Evolutionary conservation across 2,329 filamentous ascomycete species (phyloP), one percentile per base, ranked within the genome.

Genomic region (Aspergillus bombycis): DNA sequence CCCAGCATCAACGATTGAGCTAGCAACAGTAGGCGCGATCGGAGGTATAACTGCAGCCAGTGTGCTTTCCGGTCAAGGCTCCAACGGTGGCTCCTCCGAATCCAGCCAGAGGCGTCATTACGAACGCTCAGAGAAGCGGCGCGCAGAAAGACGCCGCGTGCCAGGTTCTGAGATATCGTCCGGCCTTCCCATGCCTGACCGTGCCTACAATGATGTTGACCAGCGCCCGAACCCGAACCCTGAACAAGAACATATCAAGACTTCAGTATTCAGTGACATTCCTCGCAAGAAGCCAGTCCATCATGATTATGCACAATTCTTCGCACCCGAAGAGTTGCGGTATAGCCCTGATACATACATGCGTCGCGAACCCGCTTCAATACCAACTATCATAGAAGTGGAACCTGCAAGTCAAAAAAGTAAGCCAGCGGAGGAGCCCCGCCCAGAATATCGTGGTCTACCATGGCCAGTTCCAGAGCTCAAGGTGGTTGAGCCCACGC

Each of bases 401-500:
- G 72, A 76, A 32, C 75, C 76, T 16, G 68, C 72, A 19, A 72
- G 67, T 55, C 72, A 75, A 46, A 56, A 54, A 19, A 61, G 62
- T 21, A 66, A 57, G 46, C 67, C 65, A 48, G 64, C 65, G 14
- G 64, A 62, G 57, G 67, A 74, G 23, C 65, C 68, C 19, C 69
- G 69, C 62, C 61, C 67, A 21, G 58, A 65, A 23, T 67, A 64
- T 30, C 60, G 63, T 26, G 62, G 65, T 50, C 65, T 78, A 10
- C 79, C 79, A 19, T 84, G 79, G 76, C 74, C 77, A 21, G 82
- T 88, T 23, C 86, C 86, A 12, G 74, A 71, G n/a, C 77, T 89
- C 19, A 85, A 84, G 50, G 75, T 88, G 28, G 86, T 87, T 59
- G 81, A 84, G 54, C 84, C 86, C 3, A 88, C 86, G 8, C 86